A percentile compares a stretch with the other conserved stretches of the same genome.
phyloP scores from a whole-genome alignment of 1,284 basidiomycete species.

The Pulchroboletus neoregius region DNA sequence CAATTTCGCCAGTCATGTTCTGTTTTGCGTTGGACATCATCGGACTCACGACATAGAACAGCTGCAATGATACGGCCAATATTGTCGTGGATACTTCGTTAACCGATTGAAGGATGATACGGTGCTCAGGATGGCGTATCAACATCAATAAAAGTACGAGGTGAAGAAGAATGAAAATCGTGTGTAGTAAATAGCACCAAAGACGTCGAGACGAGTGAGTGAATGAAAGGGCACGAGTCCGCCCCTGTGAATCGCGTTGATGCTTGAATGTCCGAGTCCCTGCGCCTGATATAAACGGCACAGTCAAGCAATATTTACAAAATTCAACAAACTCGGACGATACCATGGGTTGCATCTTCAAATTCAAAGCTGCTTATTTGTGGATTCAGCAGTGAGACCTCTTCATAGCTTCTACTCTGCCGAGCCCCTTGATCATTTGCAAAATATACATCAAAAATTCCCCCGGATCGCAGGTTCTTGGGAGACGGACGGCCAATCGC shows the following conservation, averaged over 20 bases:
- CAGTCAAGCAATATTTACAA: background rate
- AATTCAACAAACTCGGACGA: background rate
- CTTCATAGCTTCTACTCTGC: background rate
- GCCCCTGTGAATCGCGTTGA: background rate
- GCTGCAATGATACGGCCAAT: background rate
- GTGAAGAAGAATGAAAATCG: background rate
- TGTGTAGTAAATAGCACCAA: background rate
- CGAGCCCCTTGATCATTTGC: background rate
- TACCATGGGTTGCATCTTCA: background rate
- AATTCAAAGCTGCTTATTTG: background rate
- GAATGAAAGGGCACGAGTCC: background rate
- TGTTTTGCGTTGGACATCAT: background rate
- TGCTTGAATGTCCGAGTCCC: background rate
- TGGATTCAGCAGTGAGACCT: background rate
- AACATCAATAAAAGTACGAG: background rate
- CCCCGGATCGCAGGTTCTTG: background rate
- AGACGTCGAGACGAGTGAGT: background rate
- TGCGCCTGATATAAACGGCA: background rate
- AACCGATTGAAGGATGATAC: background rate
- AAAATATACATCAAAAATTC: slow-evolving; percentile 1
- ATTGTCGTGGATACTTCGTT: background rate
- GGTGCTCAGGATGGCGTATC: background rate
- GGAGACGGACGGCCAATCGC: background rate
- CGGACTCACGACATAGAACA: background rate
- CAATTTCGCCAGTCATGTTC: background rate